Percentiles rank a stretch among this genome's conserved stretches.
Conservation (phyloP, 2,329 filamentous ascomycete species). For the Xylariales sp. region DNA sequence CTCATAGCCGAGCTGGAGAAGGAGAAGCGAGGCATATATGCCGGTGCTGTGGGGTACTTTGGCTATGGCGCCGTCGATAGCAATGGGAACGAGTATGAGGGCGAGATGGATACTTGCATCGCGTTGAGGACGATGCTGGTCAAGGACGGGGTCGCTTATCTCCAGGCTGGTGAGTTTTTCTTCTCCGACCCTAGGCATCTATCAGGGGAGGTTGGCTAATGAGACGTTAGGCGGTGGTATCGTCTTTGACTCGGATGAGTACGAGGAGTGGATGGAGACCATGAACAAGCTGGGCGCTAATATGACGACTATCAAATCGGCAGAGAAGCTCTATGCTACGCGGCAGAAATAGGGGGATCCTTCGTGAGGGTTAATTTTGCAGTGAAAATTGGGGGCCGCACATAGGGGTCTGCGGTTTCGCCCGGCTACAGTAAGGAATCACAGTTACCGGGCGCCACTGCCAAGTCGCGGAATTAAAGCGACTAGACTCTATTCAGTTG, state of each 20-base stretch:
- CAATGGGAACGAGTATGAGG: slow-evolving; percentile 61
- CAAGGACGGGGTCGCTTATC: slow-evolving; percentile 85
- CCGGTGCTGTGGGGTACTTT: slow-evolving; percentile 94
- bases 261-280: slow-evolving; percentile 93
- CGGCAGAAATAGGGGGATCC: slow-evolving; percentile 24
- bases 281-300: slow-evolving; percentile 91
- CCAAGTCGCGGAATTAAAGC: no score
- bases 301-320: slow-evolving; percentile 79
- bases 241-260: slow-evolving; percentile 86
- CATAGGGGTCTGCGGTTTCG: no score
- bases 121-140: slow-evolving; percentile 87
- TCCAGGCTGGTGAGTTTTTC: slow-evolving; percentile 62
- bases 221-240: slow-evolving; percentile 66
- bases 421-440: no score
- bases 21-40: slow-evolving; percentile 94
- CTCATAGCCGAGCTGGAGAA: slow-evolving; percentile 89
- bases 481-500: no score
- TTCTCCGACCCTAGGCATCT: background rate
- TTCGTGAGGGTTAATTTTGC: no score
- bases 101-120: slow-evolving; percentile 85
- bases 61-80: slow-evolving; percentile 72
- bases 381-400: no score
- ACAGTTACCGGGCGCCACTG: no score
- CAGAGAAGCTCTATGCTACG: slow-evolving; percentile 61
- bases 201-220: background rate